These are phyloP conservation scores for Eutypella sp. DNA, from an alignment of 2,329 filamentous ascomycete species.

Conservation along the genomic window DNA sequence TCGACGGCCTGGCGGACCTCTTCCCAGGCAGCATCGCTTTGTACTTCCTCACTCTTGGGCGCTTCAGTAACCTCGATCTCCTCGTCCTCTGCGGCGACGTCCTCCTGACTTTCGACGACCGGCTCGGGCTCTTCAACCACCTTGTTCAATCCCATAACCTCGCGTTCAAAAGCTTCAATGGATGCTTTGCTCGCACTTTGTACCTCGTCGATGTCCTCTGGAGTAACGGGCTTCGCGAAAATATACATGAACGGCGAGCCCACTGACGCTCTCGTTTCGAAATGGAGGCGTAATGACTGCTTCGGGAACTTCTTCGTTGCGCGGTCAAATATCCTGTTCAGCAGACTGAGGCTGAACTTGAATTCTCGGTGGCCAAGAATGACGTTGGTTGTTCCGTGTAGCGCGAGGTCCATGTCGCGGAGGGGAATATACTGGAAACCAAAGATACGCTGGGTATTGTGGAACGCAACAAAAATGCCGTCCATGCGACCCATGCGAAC, in stretches of 20 bases:
- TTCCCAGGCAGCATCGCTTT: slow-evolving; percentile 43
- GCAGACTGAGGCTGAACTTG: slow-evolving; percentile 68
- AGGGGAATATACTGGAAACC: slow-evolving; percentile 93
- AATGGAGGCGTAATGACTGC: slow-evolving; percentile 70
- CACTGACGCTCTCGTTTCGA: slow-evolving; percentile 64
- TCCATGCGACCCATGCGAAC: slow-evolving; percentile 98
- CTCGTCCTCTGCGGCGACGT: slow-evolving; percentile 19
- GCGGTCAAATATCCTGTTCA: slow-evolving; percentile 74
- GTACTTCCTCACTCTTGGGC: slow-evolving; percentile 16
- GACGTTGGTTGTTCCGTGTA: slow-evolving; percentile 71
- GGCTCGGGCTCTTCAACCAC: slow-evolving; percentile 21
- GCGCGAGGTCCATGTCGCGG: slow-evolving; percentile 77
- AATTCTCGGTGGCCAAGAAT: slow-evolving; percentile 79
- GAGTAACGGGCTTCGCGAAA: slow-evolving; percentile 78
- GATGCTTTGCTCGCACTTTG: slow-evolving; percentile 62
- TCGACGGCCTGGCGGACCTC: slow-evolving; percentile 52
- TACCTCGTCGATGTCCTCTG: slow-evolving; percentile 66
- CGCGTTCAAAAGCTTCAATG: slow-evolving; percentile 64
- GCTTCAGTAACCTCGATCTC: slow-evolving; percentile 16
- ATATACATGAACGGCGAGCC: slow-evolving; percentile 71
- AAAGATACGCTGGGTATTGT: slow-evolving; percentile 93
- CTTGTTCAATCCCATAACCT: slow-evolving; percentile 48
- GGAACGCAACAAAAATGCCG: slow-evolving; percentile 93
- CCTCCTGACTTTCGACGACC: slow-evolving; percentile 14
- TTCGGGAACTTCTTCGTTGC: slow-evolving; percentile 72